phyloP scores from a whole-genome alignment of 345 rosid species.

The Cardamine resedifolia region DNA sequence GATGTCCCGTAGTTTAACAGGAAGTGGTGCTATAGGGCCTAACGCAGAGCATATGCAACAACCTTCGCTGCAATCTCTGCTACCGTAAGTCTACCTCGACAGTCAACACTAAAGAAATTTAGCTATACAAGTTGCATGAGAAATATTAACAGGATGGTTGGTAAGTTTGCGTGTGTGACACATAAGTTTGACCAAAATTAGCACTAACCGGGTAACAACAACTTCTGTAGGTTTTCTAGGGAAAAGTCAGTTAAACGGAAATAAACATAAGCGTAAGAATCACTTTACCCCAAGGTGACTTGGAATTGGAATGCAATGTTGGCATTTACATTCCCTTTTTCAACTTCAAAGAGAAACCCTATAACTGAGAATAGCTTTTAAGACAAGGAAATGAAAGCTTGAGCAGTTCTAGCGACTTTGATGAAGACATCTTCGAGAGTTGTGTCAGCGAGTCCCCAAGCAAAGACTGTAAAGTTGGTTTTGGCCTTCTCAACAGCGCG shows the following conservation, averaged over 20 bases:
- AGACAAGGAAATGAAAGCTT: slow-evolving; percentile 44
- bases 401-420: slow-evolving; percentile 69
- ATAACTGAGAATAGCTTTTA: not conserved
- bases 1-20: no score
- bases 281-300: no score
- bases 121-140: not conserved
- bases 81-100: not conserved
- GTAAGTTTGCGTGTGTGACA: not conserved
- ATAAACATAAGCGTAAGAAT: no score
- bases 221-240: no score
- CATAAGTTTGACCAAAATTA: not conserved
- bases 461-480: slow-evolving; percentile 67
- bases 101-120: not conserved
- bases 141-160: not conserved
- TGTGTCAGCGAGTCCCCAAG: slow-evolving; percentile 95
- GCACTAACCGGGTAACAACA: no score
- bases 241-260: no score
- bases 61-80: not conserved
- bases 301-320: no score
- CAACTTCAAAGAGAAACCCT: not conserved
- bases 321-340: no score
- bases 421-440: slow-evolving; percentile 83
- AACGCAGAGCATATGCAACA: no score
- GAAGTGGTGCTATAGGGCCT: no score
- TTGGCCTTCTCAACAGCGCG: slow-evolving; percentile 75